A percentile compares a stretch with the other conserved stretches of the same genome.
These are phyloP conservation scores for Porodaedalea pini DNA, from an alignment of 1,284 basidiomycete species.

Conservation along the genomic window DNA sequence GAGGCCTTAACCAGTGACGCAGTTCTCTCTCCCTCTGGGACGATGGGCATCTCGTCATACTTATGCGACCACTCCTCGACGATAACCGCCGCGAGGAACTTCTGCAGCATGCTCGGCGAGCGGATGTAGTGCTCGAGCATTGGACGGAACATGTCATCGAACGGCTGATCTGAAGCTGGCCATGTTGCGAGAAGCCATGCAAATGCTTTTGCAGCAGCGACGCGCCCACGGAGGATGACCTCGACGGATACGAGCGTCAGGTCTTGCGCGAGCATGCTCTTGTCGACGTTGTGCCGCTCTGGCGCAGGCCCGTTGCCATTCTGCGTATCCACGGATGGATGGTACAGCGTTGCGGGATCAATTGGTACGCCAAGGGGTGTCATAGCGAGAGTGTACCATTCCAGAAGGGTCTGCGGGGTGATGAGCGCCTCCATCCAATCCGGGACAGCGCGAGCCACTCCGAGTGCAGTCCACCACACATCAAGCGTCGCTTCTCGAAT, in stretches of 20 bases:
- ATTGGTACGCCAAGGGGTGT: conserved; percentile 86
- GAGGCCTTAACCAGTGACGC: conserved; percentile 26
- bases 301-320: conserved; percentile 39
- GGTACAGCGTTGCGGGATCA: conserved; percentile 71
- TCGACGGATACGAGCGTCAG: conserved; percentile 81
- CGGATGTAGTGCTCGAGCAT: conserved; percentile 77
- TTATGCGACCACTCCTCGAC: conserved; percentile 91
- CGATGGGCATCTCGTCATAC: conserved; percentile 32
- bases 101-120: conserved; percentile 89
- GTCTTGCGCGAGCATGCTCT: conserved; percentile 92
- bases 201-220: conserved; percentile 80
- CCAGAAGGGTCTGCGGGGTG: conserved; percentile 53
- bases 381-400: conserved; percentile 90
- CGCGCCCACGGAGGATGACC: conserved; percentile 75
- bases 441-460: conserved; percentile 44
- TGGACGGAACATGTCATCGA: conserved; percentile 61
- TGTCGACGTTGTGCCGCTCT: conserved; percentile 92
- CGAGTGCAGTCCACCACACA: conserved; percentile 76
- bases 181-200: conserved; percentile 71
- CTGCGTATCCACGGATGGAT: conserved; percentile 47
- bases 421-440: conserved; percentile 52
- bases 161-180: conserved; percentile 37
- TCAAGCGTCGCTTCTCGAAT: conserved; percentile 78
- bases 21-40: neutral
- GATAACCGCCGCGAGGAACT: conserved; percentile 80